Evolutionary conservation across 78 protist species (phyloP).

Genomic region (Guillardia theta): DNA sequence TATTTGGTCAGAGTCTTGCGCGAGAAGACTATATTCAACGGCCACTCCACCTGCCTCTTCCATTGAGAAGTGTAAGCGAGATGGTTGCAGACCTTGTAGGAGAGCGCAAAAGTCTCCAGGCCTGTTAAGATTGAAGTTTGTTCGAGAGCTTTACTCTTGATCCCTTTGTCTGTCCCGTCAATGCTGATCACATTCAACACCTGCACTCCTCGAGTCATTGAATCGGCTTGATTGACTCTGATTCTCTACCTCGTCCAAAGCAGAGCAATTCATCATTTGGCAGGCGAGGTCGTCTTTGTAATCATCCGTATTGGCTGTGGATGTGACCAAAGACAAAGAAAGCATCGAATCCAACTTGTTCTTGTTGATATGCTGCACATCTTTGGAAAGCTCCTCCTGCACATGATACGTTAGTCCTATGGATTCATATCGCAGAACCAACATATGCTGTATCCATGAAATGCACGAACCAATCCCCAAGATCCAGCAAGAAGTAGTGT

Average conservation of each 20-base stretch:
- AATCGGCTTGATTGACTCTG: background rate
- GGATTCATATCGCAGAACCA: too few species aligned
- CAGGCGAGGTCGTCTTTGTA: slow-evolving; percentile 9
- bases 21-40: slow-evolving; percentile 6
- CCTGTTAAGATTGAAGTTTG: background rate
- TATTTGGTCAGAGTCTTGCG: slow-evolving; percentile 32
- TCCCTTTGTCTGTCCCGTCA: background rate
- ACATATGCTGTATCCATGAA: background rate
- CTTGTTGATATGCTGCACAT: background rate
- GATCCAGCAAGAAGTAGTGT: background rate
- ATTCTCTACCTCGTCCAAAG: slow-evolving; percentile 17
- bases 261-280: background rate
- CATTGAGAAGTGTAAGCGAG: background rate
- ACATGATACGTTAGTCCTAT: too few species aligned
- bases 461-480: slow-evolving; percentile 14
- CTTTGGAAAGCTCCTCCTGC: slow-evolving; percentile 26
- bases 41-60: background rate
- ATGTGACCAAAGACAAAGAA: background rate
- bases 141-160: background rate
- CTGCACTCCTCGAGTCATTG: background rate
- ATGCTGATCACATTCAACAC: background rate
- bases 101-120: background rate
- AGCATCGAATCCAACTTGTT: background rate
- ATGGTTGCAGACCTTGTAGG: background rate
- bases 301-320: background rate